Conservation (phyloP, 106 monocot species). For the Iris macrosiphon region DNA sequence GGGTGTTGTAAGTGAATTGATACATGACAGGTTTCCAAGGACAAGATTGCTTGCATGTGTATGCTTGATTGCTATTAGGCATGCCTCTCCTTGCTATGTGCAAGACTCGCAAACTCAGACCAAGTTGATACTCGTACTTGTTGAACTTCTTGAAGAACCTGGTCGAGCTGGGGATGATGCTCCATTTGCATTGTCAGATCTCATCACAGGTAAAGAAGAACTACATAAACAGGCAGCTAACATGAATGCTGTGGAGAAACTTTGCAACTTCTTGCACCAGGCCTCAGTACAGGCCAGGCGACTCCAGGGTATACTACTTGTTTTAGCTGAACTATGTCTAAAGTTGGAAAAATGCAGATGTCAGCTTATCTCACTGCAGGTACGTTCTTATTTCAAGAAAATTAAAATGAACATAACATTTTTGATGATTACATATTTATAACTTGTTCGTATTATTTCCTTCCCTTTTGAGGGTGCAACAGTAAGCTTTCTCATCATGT, state of each 20-base stretch:
- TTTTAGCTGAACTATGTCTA: conserved; percentile 73
- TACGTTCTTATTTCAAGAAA: conserved; percentile 25
- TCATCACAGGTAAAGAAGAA: conserved; percentile 64
- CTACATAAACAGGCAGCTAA: conserved; percentile 74
- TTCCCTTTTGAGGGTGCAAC: not conserved
- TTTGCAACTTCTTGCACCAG: conserved; percentile 42
- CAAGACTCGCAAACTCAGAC: conserved; percentile 52
- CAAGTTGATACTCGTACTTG: conserved; percentile 61
- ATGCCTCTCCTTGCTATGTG: conserved; percentile 38
- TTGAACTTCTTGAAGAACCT: conserved; percentile 85
- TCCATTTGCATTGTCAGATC: conserved; percentile 64
- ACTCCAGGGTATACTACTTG: conserved; percentile 78
- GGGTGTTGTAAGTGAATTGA: conserved; percentile 36
- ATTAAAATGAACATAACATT: not conserved
- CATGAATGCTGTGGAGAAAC: conserved; percentile 72
- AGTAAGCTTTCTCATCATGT: not conserved
- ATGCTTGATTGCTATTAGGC: conserved; percentile 60
- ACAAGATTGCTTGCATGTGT: conserved; percentile 83
- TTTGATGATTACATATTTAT: too few species aligned
- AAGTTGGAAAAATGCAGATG: conserved; percentile 65
- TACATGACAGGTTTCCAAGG: conserved; percentile 67
- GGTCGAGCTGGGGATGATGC: conserved; percentile 83
- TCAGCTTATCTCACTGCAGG: conserved; percentile 69
- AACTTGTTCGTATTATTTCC: not conserved
- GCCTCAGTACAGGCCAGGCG: conserved; percentile 38